Conservation (phyloP, 768 basidiomycete species). For the Lentinula raphanica region DNA sequence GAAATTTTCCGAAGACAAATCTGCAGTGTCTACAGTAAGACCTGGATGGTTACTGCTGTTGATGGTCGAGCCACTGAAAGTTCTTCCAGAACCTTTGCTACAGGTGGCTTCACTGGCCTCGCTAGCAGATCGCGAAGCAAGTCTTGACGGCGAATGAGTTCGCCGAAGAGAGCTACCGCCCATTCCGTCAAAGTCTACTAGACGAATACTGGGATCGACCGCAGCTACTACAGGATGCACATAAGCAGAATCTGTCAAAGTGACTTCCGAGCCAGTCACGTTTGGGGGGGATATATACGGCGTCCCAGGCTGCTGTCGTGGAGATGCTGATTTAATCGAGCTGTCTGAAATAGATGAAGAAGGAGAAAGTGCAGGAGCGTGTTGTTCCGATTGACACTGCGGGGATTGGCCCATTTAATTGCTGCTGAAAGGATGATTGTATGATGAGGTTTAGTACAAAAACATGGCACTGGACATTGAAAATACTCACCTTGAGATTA, state of each 20-base stretch:
- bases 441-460: too few relatives aligned
- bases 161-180: background rate
- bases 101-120: background rate
- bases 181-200: conserved; percentile 16
- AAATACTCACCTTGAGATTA: too few relatives aligned
- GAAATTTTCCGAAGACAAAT: background rate
- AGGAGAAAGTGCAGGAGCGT: background rate
- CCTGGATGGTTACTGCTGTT: conserved; percentile 3
- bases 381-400: too few relatives aligned
- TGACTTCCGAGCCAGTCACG: conserved; percentile 5
- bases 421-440: too few relatives aligned
- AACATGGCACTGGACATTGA: too few relatives aligned
- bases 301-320: conserved; percentile 1
- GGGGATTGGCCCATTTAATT: too few relatives aligned
- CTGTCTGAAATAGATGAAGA: background rate
- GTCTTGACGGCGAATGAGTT: background rate
- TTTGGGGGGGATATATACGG: conserved; percentile 1
- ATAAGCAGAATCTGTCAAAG: conserved; percentile 1
- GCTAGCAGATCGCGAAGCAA: background rate
- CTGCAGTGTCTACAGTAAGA: conserved; percentile 4
- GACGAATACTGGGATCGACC: conserved; percentile 17
- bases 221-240: background rate
- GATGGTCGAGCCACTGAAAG: background rate
- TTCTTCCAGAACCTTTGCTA: background rate
- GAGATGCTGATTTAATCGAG: background rate